Evolutionary conservation across 768 basidiomycete genomes (phyloP).

Genomic region (Daedaleopsis nitida): DNA sequence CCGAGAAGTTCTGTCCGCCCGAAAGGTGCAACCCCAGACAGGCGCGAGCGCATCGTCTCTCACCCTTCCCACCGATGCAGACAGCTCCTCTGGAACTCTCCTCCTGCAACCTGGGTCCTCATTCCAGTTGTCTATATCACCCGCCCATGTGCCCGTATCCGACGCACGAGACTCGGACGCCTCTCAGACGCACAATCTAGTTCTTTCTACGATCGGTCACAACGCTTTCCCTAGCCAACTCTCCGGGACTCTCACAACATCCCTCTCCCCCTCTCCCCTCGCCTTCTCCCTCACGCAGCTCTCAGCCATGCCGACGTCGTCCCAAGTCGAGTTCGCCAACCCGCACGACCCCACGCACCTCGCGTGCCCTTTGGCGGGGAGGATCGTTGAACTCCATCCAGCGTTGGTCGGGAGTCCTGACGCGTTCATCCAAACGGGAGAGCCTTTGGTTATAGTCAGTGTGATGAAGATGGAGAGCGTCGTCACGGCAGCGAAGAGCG

Average conservation of each 20-base stretch:
- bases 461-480: slow-evolving; percentile 25
- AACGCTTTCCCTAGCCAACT: slow-evolving; percentile 20
- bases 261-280: slow-evolving; percentile 11
- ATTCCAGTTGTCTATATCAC: slow-evolving; percentile 12
- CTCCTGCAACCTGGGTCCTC: slow-evolving; percentile 18
- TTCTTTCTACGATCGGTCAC: slow-evolving; percentile 14
- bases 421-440: slow-evolving; percentile 2
- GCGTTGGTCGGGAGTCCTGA: background rate
- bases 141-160: background rate
- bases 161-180: background rate
- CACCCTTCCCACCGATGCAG: background rate
- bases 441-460: slow-evolving; percentile 11
- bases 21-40: background rate
- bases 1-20: background rate
- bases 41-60: background rate
- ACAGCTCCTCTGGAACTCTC: background rate
- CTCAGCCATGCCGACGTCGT: slow-evolving; percentile 1
- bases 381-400: slow-evolving; percentile 20
- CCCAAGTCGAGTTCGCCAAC: slow-evolving; percentile 16
- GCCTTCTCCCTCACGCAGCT: slow-evolving; percentile 13
- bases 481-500: slow-evolving; percentile 7
- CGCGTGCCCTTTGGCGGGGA: slow-evolving; percentile 16
- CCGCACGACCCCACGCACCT: slow-evolving; percentile 10
- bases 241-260: slow-evolving; percentile 20
- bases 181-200: slow-evolving; percentile 10